Base-by-base conservation (phyloP, 73 alveolate genomes). In the Uronychia setigera region DNA sequence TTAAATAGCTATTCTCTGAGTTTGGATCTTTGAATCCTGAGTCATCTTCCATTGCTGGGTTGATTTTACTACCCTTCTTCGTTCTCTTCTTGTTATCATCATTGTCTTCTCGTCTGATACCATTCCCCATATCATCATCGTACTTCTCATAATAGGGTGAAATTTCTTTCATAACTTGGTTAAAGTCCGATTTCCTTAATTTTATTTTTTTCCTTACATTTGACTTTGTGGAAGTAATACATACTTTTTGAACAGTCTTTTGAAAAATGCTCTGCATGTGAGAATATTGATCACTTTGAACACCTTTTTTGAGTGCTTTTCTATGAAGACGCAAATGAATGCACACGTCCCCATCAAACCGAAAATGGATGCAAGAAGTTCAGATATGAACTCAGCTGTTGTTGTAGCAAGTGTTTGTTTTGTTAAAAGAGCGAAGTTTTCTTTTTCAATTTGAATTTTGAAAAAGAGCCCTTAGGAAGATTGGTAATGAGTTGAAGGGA, bases 311-410 rank as follows among this genome's bases (percentile, higher is more conserved):
- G 67, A 46, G 67, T 46, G 19, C 67, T 46, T 46, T 46, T 46
- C 67, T 11, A 46, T 46, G 67, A 46, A 46, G 19, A 46, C 67
- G 67, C 67, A 46, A 46, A 46, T 46, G 67, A 46, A 46, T 19
- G 67, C 67, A 46, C 67, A 46, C n/a, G 67, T 46, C n/a, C 67
- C 67, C 67, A 46, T 46, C 67, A 46, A 46, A 5, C 67, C 67
- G 19, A 46, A 46, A 46, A 46, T 19, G 19, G 67, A 46, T 5
- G 67, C 67, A 11, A 46, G 19, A 46, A 46, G 67, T 19, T 46
- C 67, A 11, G 67, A 11, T 46, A 46, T 46, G 67, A 46, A 46
- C n/a, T 5, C 67, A 11, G 67, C 67, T 19, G 67, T 46, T 5
- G 67, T 46, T 5, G 67, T 46, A 5, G 5, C n/a, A 5, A 46